Evolutionary conservation across 768 basidiomycete species (phyloP), one percentile per base, ranked within the genome.

Genomic region (Rubroboletus satanas): DNA sequence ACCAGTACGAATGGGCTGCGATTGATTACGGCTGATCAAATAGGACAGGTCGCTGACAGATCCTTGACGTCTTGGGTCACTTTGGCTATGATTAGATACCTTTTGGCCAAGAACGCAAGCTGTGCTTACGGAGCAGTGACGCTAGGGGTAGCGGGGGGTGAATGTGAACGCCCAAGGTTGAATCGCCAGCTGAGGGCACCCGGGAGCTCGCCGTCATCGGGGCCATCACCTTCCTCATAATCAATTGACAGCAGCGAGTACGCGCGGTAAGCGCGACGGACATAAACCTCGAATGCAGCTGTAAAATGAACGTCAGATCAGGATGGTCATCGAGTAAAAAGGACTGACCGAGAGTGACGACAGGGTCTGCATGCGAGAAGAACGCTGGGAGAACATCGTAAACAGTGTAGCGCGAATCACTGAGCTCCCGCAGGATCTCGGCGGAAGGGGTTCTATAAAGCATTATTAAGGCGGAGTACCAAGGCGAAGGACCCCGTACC

Each of bases 41-140:
- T 94, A 98, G 44, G 88, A 93, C 60, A 99, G 76, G 69, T 99
- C 97, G 64, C 93, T 96, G 65, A 98, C 95, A 17, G 94, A 97
- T 18, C 87, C 95, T 55, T 92, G 85, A 57, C 97, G 84, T 52
- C 81, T 83, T 63, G 83, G 76, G 64, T 86, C 82, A 51, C 82
- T 83, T 60, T 37, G 26, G 41, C 47, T 28, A 50, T 17, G 14
- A 56, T 64, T 18, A 64, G 62, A 23, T 12, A 47, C n/a, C 5
- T 45, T 52, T 44, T 5, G 7, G 5, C 1, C 12, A 21, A 23
- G 18, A 48, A 12, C 1, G 2, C 10, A 45, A 15, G 28, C 8
- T 15, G 14, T 10, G 65, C 69, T 65, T 49, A 71, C 69, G 67
- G 69, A 38, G 65, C 36, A 29, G 75, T 71, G 45, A 89, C 75